Percentiles rank a stretch among this genome's conserved stretches.
Evolutionary conservation across 2,329 filamentous ascomycete genomes (phyloP).

Genomic region (Polytolypa hystricis): DNA sequence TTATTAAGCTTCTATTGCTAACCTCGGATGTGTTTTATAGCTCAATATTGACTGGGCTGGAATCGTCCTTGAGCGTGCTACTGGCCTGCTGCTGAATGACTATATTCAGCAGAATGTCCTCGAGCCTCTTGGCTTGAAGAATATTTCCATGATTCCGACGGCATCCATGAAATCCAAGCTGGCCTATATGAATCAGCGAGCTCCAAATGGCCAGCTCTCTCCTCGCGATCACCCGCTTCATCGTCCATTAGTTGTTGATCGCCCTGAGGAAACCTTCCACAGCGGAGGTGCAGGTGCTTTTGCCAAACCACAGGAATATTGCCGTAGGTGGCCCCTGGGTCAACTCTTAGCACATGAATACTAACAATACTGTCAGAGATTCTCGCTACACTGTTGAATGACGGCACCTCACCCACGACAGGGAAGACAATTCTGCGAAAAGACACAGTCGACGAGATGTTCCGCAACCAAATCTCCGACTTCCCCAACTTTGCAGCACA

Average conservation of each 20-base stretch:
- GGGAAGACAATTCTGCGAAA: conserved; percentile 43
- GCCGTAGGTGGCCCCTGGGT: conserved; percentile 35
- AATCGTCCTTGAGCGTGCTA: conserved; percentile 37
- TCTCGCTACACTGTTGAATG: conserved; percentile 51
- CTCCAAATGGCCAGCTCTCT: conserved; percentile 32
- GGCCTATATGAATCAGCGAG: conserved; percentile 46
- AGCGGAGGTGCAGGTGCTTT: conserved; percentile 53
- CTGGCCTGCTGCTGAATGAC: conserved; percentile 34
- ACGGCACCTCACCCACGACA: conserved; percentile 49
- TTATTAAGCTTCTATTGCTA: conserved; percentile 7
- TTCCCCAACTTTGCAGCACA: conserved; percentile 43
- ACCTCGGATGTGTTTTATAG: conserved; percentile 21
- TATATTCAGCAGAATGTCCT: conserved; percentile 41
- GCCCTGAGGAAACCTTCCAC: conserved; percentile 39
- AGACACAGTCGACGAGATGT: conserved; percentile 53
- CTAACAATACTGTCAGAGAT: conserved; percentile 35
- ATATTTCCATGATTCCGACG: conserved; percentile 48
- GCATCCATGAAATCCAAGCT: conserved; percentile 43
- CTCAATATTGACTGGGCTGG: conserved; percentile 45
- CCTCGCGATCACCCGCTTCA: conserved; percentile 42
- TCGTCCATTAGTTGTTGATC: conserved; percentile 33
- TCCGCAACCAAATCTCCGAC: conserved; percentile 49
- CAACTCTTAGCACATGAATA: background rate
- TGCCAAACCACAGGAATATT: conserved; percentile 49
- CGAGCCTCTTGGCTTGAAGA: conserved; percentile 36